A percentile compares a stretch with the other conserved stretches of the same genome.
Conservation (phyloP, 106 monocot species). For the Cymbidium sinense region DNA sequence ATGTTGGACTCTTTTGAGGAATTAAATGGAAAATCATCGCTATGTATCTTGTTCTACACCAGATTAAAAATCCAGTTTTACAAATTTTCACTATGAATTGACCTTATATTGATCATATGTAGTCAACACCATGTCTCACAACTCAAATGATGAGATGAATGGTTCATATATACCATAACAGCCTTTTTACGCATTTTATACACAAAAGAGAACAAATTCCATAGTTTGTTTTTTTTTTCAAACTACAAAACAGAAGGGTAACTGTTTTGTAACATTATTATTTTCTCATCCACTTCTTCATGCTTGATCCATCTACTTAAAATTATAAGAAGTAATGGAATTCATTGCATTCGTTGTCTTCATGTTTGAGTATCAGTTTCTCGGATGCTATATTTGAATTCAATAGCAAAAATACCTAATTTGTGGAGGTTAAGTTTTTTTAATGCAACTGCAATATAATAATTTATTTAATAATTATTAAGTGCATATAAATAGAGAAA, state of each 20-base stretch:
- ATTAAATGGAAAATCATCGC: neutral
- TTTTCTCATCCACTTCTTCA: neutral
- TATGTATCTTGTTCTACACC: neutral
- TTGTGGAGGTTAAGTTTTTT: neutral
- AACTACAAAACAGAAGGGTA: neutral
- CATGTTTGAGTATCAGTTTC: neutral
- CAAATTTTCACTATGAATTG: neutral
- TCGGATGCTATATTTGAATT: neutral
- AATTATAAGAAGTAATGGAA: neutral
- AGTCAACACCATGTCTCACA: neutral
- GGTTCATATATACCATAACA: neutral
- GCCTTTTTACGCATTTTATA: too few species aligned
- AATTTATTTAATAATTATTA: neutral
- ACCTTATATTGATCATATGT: neutral
- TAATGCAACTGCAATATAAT: neutral
- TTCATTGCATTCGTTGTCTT: neutral
- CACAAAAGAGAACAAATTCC: neutral
- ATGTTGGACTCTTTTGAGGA: neutral
- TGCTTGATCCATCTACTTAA: neutral
- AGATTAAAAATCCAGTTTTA: neutral
- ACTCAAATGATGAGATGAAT: neutral
- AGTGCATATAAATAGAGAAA: neutral
- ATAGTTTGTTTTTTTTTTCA: neutral
- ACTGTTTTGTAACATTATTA: neutral
- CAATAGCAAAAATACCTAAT: neutral